Evolutionary conservation across 495 filamentous ascomycete genomes (phyloP), one percentile per base, ranked within the genome.

Genomic region (Penicillium lividum): DNA sequence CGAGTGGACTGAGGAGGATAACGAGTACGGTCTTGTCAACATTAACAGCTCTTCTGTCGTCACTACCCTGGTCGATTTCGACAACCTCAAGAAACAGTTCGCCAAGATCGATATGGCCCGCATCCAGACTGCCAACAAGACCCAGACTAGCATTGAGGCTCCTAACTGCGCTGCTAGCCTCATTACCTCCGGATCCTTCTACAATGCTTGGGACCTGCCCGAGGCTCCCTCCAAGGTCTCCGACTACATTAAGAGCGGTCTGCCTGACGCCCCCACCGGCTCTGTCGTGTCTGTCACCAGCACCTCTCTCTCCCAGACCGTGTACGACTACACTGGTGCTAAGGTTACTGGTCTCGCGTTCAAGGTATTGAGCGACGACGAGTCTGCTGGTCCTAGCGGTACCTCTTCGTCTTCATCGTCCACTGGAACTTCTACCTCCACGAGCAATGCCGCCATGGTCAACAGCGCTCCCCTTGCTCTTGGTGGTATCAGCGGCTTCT

Each of bases 21-120:
- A 94, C 73, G 76, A 93, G 66, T 97, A 84, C 67, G 92, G 92
- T 56, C 82, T 97, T 7, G 89, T 95, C 63, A 65, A 81, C 54
- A 69, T 92, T 60, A 86, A 87, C 65, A 67, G 73, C 57, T 87
- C 92, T 60, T 82, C 79, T 62, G 85, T 83, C 22, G 82, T 86
- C 31, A 77, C 78, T 31, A 78, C 95, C 8, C 79, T 85, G 18
- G 45, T 63, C 42, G 94, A 98, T 73, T 98, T 82, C 75, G 81
- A 88, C 60, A 85, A 88, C 62, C 84, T 98, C 29, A 78, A 86
- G 69, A 72, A 70, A 40, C 89, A 96, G 77, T 89, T 86, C 76
- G 75, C 77, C 68, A 86, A 89, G 73, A 72, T 97, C 25, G 82
- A 96, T 72, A 80, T 91, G 63, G 80, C 73, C 45, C 69, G 77